Conservation (phyloP, 495 filamentous ascomycete genomes). For the Xanthoparmelia taractica region DNA sequence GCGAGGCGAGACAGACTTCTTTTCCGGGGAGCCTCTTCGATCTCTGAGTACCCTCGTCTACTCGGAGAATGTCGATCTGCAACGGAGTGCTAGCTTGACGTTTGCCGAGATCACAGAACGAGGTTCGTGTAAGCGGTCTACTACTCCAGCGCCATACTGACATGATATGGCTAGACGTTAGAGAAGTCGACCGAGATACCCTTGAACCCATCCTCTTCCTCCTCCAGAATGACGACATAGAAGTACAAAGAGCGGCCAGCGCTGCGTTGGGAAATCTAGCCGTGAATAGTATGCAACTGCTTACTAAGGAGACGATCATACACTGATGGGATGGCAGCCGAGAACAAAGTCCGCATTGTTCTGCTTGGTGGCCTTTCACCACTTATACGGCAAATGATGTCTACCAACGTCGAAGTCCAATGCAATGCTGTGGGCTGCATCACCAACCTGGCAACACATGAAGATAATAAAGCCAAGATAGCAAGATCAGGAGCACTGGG, state of each 20-base stretch:
- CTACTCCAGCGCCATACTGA: background rate
- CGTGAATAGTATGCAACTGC: slow-evolving; percentile 70
- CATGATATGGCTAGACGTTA: slow-evolving; percentile 60
- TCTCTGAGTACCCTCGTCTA: slow-evolving; percentile 93
- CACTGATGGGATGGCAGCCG: slow-evolving; percentile 57
- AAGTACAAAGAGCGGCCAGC: slow-evolving; percentile 94
- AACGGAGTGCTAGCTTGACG: slow-evolving; percentile 93
- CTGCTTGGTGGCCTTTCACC: slow-evolving; percentile 81
- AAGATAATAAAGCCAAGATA: slow-evolving; percentile 99
- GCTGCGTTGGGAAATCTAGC: slow-evolving; percentile 93
- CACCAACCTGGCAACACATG: slow-evolving; percentile 94
- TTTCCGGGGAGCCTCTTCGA: slow-evolving; percentile 89
- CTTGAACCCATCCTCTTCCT: slow-evolving; percentile 93
- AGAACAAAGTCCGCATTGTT: slow-evolving; percentile 96
- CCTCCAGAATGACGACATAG: slow-evolving; percentile 88
- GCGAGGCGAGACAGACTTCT: slow-evolving; percentile 96
- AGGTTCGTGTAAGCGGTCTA: slow-evolving; percentile 48
- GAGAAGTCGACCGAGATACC: slow-evolving; percentile 89
- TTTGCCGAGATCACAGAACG: slow-evolving; percentile 98
- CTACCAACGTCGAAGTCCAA: slow-evolving; percentile 96
- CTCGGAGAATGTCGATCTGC: slow-evolving; percentile 96
- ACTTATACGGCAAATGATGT: slow-evolving; percentile 97
- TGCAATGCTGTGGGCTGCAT: slow-evolving; percentile 99
- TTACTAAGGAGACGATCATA: slow-evolving; percentile 12
- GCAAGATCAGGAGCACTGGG: slow-evolving; percentile 87